phyloP scores from a whole-genome alignment of 2,329 filamentous ascomycete genomes.

The Colletotrichum sp. region DNA sequence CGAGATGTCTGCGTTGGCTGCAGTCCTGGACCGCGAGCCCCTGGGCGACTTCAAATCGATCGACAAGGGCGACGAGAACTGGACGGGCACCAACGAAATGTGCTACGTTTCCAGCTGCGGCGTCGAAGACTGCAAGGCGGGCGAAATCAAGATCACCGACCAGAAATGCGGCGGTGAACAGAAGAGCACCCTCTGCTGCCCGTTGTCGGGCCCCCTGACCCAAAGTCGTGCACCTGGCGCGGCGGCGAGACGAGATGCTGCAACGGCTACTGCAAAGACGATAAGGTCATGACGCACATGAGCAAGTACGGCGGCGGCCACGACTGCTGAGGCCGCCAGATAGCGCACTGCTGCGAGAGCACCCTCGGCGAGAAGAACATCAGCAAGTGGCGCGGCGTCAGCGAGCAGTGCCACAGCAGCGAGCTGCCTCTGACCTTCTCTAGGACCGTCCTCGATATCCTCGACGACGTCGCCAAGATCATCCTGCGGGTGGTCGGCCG shows the following conservation, averaged over 20 bases:
- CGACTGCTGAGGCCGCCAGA: conserved; percentile 32
- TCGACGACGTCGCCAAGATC: neutral
- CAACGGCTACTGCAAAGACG: conserved; percentile 37
- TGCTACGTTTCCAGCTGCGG: conserved; percentile 35
- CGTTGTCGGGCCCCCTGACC: conserved; percentile 31
- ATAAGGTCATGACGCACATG: conserved; percentile 33
- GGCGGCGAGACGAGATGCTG: conserved; percentile 27
- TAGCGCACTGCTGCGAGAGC: conserved; percentile 33
- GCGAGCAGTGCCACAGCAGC: conserved; percentile 23
- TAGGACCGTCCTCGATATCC: conserved; percentile 22
- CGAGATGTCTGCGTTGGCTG: too few relatives aligned
- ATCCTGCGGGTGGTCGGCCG: neutral
- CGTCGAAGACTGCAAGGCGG: conserved; percentile 28
- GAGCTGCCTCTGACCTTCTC: conserved; percentile 28
- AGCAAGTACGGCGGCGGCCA: conserved; percentile 31
- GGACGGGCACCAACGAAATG: conserved; percentile 13
- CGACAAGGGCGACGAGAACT: neutral
- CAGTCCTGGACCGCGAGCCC: neutral
- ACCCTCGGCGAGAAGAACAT: conserved; percentile 23
- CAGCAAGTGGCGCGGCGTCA: conserved; percentile 28
- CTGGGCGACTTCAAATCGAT: neutral
- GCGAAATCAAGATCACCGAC: conserved; percentile 29
- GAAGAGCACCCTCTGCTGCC: conserved; percentile 34
- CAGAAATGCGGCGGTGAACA: conserved; percentile 30
- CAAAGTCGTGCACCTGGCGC: conserved; percentile 34